phyloP scores from a whole-genome alignment of 148 eudicot species.

The Fagopyrum tataricum region DNA sequence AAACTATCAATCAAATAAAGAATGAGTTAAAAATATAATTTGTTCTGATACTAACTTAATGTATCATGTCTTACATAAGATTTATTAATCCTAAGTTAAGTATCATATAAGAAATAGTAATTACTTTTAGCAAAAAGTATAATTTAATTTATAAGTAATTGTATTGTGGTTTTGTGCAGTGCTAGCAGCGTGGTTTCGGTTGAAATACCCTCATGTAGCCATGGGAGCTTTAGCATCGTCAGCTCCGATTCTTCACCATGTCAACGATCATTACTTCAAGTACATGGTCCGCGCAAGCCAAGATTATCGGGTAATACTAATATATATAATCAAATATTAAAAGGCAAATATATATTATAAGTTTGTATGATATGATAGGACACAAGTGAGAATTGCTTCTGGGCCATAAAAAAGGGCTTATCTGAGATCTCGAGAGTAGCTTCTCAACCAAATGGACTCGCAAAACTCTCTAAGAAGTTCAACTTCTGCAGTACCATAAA shows the following conservation, averaged over 20 bases:
- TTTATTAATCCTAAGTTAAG: no score
- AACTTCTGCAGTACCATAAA: neutral
- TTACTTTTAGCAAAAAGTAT: no score
- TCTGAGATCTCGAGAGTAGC: neutral
- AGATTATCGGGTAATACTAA: neutral
- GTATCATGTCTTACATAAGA: no score
- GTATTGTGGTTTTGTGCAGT: constrained; percentile 19
- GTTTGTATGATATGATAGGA: neutral
- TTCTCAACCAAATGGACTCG: neutral
- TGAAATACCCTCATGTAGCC: constrained; percentile 52
- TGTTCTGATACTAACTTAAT: no score
- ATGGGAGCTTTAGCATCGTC: constrained; percentile 57
- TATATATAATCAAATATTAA: no score
- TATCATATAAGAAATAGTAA: no score
- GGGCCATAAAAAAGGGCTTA: neutral
- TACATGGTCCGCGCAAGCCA: neutral
- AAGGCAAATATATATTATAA: no score
- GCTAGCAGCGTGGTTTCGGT: constrained; percentile 49
- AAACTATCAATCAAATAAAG: no score
- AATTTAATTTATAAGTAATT: no score
- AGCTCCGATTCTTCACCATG: constrained; percentile 37
- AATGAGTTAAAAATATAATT: no score
- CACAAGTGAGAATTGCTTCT: neutral
- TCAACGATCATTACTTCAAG: neutral
- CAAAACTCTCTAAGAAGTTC: neutral